Conservation (phyloP, 257 asterid genomes). For the Salvia rosmarinus region DNA sequence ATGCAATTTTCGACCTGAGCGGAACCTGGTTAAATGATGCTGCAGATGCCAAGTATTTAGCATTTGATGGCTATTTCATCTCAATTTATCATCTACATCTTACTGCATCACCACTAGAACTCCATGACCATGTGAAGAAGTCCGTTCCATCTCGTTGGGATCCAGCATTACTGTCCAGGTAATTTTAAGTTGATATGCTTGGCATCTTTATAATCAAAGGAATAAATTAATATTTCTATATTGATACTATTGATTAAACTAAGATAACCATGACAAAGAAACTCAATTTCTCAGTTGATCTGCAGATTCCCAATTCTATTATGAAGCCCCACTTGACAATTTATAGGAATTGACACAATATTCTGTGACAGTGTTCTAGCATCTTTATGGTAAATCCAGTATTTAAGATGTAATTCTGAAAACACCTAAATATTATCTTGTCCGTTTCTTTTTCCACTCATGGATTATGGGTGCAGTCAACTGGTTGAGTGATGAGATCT, state of each 20-base stretch:
- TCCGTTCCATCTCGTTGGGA: constrained; percentile 94
- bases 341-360: not conserved
- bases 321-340: not conserved
- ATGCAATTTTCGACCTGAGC: constrained; percentile 82
- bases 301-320: not conserved
- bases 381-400: not conserved
- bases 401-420: not conserved
- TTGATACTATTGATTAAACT: not conserved
- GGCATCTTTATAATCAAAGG: constrained; percentile 3
- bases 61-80: constrained; percentile 92
- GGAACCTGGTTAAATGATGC: constrained; percentile 97
- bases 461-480: too few species aligned
- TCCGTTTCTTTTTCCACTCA: not conserved
- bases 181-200: constrained; percentile 24
- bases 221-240: not conserved
- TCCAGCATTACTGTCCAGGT: constrained; percentile 91
- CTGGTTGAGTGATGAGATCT: too few species aligned
- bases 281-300: constrained; percentile 10
- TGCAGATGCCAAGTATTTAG: constrained; percentile 78
- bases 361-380: not conserved
- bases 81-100: constrained; percentile 87
- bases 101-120: constrained; percentile 78
- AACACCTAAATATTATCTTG: not conserved
- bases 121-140: constrained; percentile 87
- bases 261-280: constrained; percentile 7